A percentile compares a stretch with the other conserved stretches of the same genome.
phyloP scores from a whole-genome alignment of 2,329 filamentous ascomycete species.

The Cryphonectria nitschkei region DNA sequence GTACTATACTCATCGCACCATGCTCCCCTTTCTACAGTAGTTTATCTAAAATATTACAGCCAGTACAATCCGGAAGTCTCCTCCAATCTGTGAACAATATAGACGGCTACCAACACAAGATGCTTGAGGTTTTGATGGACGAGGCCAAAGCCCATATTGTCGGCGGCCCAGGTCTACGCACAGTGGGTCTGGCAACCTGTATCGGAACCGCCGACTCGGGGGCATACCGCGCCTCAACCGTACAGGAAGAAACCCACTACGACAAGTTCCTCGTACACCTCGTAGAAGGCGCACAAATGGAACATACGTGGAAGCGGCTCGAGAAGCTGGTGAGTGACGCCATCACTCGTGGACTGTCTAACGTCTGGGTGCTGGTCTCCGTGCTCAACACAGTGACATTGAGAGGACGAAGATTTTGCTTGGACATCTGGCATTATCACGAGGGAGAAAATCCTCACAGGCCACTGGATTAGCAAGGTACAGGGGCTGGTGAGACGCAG shows the following conservation, averaged over 20 bases:
- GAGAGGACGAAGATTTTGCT: neutral
- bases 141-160: conserved; percentile 6
- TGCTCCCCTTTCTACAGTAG: neutral
- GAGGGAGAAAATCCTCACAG: neutral
- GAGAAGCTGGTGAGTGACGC: neutral
- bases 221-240: neutral
- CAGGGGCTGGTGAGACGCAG: neutral
- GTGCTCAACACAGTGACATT: neutral
- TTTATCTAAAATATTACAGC: neutral
- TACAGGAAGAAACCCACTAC: neutral
- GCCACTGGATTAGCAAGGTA: neutral
- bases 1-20: neutral
- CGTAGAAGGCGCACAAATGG: neutral
- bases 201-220: conserved; percentile 4
- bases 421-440: neutral
- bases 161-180: neutral
- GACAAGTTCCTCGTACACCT: conserved; percentile 8
- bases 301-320: neutral
- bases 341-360: neutral
- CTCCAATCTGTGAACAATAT: neutral
- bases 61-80: no score
- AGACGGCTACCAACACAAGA: neutral
- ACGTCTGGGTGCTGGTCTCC: neutral
- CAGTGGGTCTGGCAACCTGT: conserved; percentile 4
- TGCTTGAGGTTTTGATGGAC: conserved; percentile 10